A percentile compares a stretch with the other conserved stretches of the same genome.
These are phyloP conservation scores for Astraeus odoratus DNA, from an alignment of 768 basidiomycete species.

Conservation along the genomic window DNA sequence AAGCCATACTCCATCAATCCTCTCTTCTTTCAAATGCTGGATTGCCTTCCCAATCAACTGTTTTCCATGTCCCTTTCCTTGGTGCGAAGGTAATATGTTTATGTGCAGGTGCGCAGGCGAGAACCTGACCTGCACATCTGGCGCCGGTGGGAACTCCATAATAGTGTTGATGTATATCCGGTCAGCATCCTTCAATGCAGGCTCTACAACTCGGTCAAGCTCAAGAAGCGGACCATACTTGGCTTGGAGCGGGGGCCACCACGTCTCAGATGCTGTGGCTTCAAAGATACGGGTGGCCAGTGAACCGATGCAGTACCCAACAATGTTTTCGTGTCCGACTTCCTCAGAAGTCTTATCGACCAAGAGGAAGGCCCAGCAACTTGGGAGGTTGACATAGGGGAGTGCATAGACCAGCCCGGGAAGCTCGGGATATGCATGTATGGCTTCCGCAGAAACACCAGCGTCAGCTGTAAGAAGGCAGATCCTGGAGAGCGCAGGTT, in stretches of 20 bases:
- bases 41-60: slow-evolving; percentile 52
- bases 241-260: slow-evolving; percentile 59
- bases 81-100: slow-evolving; percentile 59
- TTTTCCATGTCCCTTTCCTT: slow-evolving; percentile 66
- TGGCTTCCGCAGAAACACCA: slow-evolving; percentile 54
- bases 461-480: slow-evolving; percentile 72
- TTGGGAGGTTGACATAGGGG: slow-evolving; percentile 64
- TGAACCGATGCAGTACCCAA: slow-evolving; percentile 69
- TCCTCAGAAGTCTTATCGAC: slow-evolving; percentile 38
- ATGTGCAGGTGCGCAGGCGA: slow-evolving; percentile 75
- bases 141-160: slow-evolving; percentile 31
- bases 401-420: slow-evolving; percentile 69
- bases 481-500: slow-evolving; percentile 53
- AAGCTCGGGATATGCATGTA: slow-evolving; percentile 58
- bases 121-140: slow-evolving; percentile 51
- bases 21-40: slow-evolving; percentile 43
- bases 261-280: slow-evolving; percentile 42
- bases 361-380: slow-evolving; percentile 69
- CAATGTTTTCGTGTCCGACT: slow-evolving; percentile 34
- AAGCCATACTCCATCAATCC: slow-evolving; percentile 51
- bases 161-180: slow-evolving; percentile 29
- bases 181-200: slow-evolving; percentile 17
- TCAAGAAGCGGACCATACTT: slow-evolving; percentile 36
- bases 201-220: slow-evolving; percentile 12
- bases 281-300: slow-evolving; percentile 64